Evolutionary conservation across 108 stramenopile genomes (phyloP).

Genomic region (Nannochloropsis salina): DNA sequence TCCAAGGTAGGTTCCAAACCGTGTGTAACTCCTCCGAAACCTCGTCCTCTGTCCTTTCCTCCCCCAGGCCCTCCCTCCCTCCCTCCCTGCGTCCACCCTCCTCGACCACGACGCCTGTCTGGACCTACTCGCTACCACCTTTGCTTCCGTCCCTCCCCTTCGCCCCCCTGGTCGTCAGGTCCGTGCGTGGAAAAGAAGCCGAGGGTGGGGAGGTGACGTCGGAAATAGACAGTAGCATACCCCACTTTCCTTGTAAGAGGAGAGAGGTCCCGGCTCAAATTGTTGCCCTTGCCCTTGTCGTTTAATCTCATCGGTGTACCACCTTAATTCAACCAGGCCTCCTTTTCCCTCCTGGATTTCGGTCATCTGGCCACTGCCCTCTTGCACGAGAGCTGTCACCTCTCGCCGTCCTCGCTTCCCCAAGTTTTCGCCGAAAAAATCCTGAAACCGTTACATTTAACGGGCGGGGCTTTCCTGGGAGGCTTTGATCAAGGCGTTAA

Average conservation of each 20-base stretch:
- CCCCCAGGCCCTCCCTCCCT: neutral
- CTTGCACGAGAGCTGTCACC: neutral
- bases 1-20: no score
- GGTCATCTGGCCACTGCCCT: neutral
- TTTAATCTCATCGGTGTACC: neutral
- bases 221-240: neutral
- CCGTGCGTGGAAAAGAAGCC: no score
- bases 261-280: neutral
- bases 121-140: neutral
- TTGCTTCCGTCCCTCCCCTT: neutral
- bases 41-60: no score
- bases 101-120: neutral
- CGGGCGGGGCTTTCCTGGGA: neutral
- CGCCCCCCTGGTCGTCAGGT: no score
- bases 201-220: neutral
- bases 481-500: neutral
- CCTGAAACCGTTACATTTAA: neutral
- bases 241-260: neutral
- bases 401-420: neutral
- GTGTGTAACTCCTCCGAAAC: no score
- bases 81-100: neutral
- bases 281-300: neutral
- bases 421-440: neutral
- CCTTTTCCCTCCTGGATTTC: neutral
- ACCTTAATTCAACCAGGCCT: neutral